Base-by-base conservation (phyloP, 306 rosid genomes). In the Sicyos edulis region DNA sequence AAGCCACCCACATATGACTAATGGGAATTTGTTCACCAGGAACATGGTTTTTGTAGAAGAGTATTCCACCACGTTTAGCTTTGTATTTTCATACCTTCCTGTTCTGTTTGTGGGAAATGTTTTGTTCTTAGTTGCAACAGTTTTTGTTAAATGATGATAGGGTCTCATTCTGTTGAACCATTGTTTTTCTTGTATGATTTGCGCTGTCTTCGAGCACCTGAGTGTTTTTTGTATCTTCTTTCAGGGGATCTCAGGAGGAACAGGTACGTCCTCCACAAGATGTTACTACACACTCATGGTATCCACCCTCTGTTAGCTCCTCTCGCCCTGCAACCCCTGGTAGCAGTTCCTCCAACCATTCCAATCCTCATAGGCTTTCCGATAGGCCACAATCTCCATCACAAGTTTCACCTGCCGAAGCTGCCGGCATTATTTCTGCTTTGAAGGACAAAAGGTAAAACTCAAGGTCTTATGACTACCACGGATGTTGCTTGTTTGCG, bases 201-300 rank as follows among this genome's bases (percentile, higher is more conserved):
- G 72, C 10, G 17, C 20, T 20, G 55, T 45, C 19, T 7, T 44
- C 24, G 40, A 15, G 2, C 56, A 0, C n/a, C 16, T n/a, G 66
- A 44, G 45, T 50, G 10, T 40, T 40, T 6, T 40, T 45, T 56
- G 20, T 42, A 5, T 79, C 45, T 54, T 53, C 26, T 1, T 51
- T 26, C 76, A 93, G 97, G 95, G 96, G 93, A 86, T 86, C 96
- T 55, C 95, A 86, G 78, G 97, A 88, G 61, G 93, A 88, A 65
- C 91, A 84, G 87, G 65, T 83, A 0, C 88, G 77, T 47, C 93
- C 86, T 52, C 88, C 86, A 1, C 93, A 82, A 63, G 87, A 78
- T 53, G 86, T 83, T 78, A 45, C 90, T 50, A 71, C 93, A 15
- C 95, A 85, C 54, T 88, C 98, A 2, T 92, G 96, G 96, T 92